Evolutionary conservation across 2,329 filamentous ascomycete genomes (phyloP).

Genomic region (Microthyrium microscopicum): DNA sequence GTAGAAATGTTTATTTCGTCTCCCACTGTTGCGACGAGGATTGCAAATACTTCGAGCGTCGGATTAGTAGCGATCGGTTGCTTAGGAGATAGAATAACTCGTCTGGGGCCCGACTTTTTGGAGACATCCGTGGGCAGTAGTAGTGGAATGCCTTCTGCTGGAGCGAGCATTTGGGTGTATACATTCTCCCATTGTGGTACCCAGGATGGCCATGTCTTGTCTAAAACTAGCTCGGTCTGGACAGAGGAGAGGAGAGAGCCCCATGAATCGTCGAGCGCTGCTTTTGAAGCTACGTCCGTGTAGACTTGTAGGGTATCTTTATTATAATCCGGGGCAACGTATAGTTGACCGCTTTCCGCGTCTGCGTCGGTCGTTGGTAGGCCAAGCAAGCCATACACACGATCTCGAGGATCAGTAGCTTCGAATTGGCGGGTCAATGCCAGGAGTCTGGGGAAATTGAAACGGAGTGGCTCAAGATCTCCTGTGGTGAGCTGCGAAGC

Average conservation of each 20-base stretch:
- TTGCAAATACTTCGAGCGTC: neutral
- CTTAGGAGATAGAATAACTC: neutral
- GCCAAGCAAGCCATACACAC: constrained; percentile 5
- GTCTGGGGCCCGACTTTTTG: neutral
- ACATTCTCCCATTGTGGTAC: constrained; percentile 3
- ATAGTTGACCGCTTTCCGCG: neutral
- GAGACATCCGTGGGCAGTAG: neutral
- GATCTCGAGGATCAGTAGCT: constrained; percentile 2
- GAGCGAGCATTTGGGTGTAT: neutral
- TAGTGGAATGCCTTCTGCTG: neutral
- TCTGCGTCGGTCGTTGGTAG: constrained; percentile 1
- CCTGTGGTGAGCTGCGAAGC: too few relatives aligned
- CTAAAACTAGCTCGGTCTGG: neutral
- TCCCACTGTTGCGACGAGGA: neutral
- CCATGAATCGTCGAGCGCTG: neutral
- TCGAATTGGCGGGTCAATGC: constrained; percentile 1
- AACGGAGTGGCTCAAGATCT: neutral
- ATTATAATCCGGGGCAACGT: constrained; percentile 1
- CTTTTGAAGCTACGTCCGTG: neutral
- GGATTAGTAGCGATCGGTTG: neutral
- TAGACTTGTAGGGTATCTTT: neutral
- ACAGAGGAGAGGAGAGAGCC: constrained; percentile 1
- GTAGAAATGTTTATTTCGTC: neutral
- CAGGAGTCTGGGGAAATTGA: neutral
- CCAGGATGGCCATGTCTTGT: neutral